Evolutionary conservation across 305 asterid species (phyloP).

Genomic region (Fraxinus velutina): DNA sequence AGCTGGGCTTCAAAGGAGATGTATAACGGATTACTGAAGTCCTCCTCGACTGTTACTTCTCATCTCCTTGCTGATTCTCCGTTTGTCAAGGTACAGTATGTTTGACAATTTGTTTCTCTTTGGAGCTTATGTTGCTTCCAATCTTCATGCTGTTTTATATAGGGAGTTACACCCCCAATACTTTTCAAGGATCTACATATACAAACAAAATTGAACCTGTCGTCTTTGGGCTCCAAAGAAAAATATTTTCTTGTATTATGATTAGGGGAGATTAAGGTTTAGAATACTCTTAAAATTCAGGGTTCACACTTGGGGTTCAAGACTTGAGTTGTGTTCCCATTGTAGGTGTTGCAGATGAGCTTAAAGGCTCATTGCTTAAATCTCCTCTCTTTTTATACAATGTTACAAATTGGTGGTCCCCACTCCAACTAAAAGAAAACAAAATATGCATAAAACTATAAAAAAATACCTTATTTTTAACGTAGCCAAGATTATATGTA

Average conservation of each 20-base stretch:
- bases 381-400: not conserved
- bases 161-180: not conserved
- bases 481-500: not conserved
- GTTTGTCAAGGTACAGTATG: constrained; percentile 63
- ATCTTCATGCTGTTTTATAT: constrained; percentile 4
- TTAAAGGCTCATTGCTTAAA: not conserved
- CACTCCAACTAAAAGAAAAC: not conserved
- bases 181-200: not conserved
- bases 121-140: not conserved
- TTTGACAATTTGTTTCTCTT: constrained; percentile 10
- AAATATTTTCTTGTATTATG: not conserved
- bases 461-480: not conserved
- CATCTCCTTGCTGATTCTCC: constrained; percentile 95
- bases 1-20: constrained; percentile 99
- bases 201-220: not conserved
- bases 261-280: not conserved
- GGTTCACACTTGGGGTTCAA: not conserved
- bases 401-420: not conserved
- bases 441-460: not conserved
- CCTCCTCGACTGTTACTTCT: constrained; percentile 66
- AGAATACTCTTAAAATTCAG: not conserved
- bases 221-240: not conserved
- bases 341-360: not conserved
- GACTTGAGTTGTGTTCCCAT: not conserved
- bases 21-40: constrained; percentile 72